Evolutionary conservation across 1,139 yeast genomes (phyloP).

Genomic region (Sugiyamaella grinbergsii): DNA sequence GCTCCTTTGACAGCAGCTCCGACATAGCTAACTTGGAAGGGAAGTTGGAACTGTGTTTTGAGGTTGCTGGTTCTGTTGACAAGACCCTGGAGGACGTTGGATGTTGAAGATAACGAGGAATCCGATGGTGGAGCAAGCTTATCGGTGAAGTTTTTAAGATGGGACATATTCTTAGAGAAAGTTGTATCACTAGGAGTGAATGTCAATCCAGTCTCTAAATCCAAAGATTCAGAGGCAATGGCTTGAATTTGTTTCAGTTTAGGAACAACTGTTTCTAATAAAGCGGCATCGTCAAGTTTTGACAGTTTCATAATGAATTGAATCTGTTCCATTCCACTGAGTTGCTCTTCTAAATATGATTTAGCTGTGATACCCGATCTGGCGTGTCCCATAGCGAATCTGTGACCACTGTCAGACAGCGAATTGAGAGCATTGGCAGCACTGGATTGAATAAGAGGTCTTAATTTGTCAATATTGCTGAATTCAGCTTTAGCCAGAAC

Average conservation of each 20-base stretch:
- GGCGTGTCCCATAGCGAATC: slow-evolving; percentile 73
- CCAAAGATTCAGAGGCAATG: slow-evolving; percentile 29
- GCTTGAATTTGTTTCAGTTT: slow-evolving; percentile 59
- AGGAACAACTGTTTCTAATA: slow-evolving; percentile 59
- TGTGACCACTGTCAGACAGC: slow-evolving; percentile 86
- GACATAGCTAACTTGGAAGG: slow-evolving; percentile 87
- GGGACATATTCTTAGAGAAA: slow-evolving; percentile 22
- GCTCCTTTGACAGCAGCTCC: slow-evolving; percentile 72
- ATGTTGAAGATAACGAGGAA: neutral
- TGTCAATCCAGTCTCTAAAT: slow-evolving; percentile 33
- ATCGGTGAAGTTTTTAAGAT: slow-evolving; percentile 27
- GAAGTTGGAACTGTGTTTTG: slow-evolving; percentile 63
- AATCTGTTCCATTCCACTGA: slow-evolving; percentile 77
- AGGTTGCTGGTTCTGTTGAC: slow-evolving; percentile 10
- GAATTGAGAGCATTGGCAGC: slow-evolving; percentile 78
- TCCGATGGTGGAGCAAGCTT: slow-evolving; percentile 3
- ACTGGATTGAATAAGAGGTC: slow-evolving; percentile 69
- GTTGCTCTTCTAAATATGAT: slow-evolving; percentile 60
- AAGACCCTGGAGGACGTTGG: neutral
- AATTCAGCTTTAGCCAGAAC: slow-evolving; percentile 72
- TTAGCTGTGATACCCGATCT: slow-evolving; percentile 63
- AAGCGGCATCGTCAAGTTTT: slow-evolving; percentile 57
- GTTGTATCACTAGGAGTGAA: slow-evolving; percentile 30
- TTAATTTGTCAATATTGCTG: slow-evolving; percentile 66
- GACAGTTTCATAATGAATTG: slow-evolving; percentile 67